Evolutionary conservation across 768 basidiomycete genomes (phyloP).

Genomic region (Kondoa subrosea): DNA sequence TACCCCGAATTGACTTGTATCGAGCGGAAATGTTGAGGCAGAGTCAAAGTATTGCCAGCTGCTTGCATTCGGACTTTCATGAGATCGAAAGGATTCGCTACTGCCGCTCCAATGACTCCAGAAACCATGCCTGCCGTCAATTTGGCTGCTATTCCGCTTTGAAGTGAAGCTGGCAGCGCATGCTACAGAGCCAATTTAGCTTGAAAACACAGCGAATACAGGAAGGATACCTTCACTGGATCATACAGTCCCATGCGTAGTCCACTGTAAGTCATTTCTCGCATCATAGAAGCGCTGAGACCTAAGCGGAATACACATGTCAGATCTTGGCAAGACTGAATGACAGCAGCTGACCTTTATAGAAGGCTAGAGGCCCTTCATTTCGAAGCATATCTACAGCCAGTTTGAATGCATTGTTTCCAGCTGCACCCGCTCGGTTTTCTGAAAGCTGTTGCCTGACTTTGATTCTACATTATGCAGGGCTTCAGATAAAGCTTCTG

Average conservation of each 20-base stretch:
- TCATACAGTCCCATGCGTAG: constrained; percentile 28
- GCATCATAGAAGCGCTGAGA: constrained; percentile 11
- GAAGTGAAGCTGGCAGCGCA: constrained; percentile 14
- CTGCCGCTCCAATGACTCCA: constrained; percentile 25
- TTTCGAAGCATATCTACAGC: constrained; percentile 21
- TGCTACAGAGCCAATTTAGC: constrained; percentile 18
- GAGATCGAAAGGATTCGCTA: constrained; percentile 27
- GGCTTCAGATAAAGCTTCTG: neutral
- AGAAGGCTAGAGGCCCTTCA: constrained; percentile 20
- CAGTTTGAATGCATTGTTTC: constrained; percentile 16
- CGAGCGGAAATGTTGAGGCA: constrained; percentile 13
- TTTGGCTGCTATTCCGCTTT: constrained; percentile 14
- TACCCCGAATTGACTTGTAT: constrained; percentile 5
- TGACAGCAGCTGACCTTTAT: constrained; percentile 9
- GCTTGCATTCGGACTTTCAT: constrained; percentile 27
- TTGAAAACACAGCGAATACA: constrained; percentile 8
- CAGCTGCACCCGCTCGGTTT: constrained; percentile 10
- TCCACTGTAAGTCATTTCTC: constrained; percentile 20
- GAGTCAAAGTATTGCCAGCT: constrained; percentile 15
- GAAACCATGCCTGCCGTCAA: constrained; percentile 3
- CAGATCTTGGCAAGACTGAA: neutral
- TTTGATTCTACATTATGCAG: constrained; percentile 16
- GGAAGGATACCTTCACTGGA: constrained; percentile 19
- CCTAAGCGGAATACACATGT: neutral
- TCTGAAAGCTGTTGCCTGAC: constrained; percentile 26